Evolutionary conservation across 257 asterid genomes (phyloP), one percentile per base, ranked within the genome.

Genomic region (Misopates orontium): DNA sequence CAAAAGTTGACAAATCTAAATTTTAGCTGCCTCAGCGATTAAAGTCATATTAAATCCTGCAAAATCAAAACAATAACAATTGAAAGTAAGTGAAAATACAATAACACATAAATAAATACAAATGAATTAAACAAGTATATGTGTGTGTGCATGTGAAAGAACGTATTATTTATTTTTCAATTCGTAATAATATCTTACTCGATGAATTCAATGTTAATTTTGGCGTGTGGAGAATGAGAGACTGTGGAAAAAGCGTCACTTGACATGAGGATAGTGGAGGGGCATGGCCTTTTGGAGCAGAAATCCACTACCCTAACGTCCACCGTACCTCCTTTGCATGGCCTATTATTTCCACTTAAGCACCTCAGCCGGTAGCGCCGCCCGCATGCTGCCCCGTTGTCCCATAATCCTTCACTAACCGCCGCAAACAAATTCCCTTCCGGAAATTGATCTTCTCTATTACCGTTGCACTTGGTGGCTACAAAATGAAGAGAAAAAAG

Each of bases 391-490:
- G 84, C 87, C 40, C 88, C 88, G 4, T 83, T 83, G 64, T 83
- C 83, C 88, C 85, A 83, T 53, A 78, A 63, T 19, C 80, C 89
- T 57, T 78, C 84, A 17, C 84, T 59, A 36, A 73, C 86, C 39
- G 80, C 65, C 57, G 54, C 79, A 8, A 80, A 80, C 54, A 82
- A 53, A 53, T 85, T 85, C 13, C 86, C 85, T 14, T 82, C 70
- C 11, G 91, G 91, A 50, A 82, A 84, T 31, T 84, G 91, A 25
- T 79, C 85, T 18, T 5, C 62, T 18, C 85, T 71, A 41, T 83
- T 80, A 5, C 85, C 89, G 28, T 68, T 50, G 67, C 92, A 83
- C 75, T 47, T 77, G 11, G 92, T 85, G 15, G 91, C 87, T 84
- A 77, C 76, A 74, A 21, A n/a, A n/a, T n/a, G n/a, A n/a, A n/a